Conservation (phyloP, 108 stramenopile genomes). For the Skeletonema grethae region DNA sequence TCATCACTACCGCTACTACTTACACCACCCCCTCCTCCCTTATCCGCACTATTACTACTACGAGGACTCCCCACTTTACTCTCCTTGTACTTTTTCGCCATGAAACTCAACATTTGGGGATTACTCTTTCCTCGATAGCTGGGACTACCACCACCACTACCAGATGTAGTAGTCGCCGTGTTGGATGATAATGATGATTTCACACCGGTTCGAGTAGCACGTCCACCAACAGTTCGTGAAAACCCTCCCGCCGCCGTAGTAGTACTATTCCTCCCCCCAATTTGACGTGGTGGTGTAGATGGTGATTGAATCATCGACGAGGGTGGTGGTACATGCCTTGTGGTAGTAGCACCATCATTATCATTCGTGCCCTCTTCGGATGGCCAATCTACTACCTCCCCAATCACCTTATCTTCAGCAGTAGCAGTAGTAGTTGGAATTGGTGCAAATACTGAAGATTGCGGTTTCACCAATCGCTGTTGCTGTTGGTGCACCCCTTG, state of each 20-base stretch:
- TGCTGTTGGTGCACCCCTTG: not conserved
- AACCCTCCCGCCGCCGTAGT: not conserved
- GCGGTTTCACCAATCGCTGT: not conserved
- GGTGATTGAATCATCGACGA: not conserved
- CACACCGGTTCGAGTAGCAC: not conserved
- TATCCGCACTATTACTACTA: not conserved
- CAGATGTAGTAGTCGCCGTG: not conserved
- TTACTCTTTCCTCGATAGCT: not conserved
- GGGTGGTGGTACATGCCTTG: no score
- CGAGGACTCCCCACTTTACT: not conserved
- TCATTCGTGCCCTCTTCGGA: no score
- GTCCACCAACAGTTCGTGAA: not conserved
- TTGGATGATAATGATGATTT: no score
- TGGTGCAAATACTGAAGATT: not conserved
- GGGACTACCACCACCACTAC: not conserved
- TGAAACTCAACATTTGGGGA: conserved; percentile 6
- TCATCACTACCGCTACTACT: not conserved
- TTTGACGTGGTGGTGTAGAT: conserved; percentile 1
- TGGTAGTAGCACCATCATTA: no score
- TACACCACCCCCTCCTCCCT: not conserved
- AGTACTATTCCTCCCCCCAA: not conserved
- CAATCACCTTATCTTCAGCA: no score
- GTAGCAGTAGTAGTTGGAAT: no score
- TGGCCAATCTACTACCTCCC: no score
- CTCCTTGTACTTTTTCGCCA: conserved; percentile 6